Base-by-base conservation (phyloP, 495 filamentous ascomycete genomes). In the Neurospora cerealis region DNA sequence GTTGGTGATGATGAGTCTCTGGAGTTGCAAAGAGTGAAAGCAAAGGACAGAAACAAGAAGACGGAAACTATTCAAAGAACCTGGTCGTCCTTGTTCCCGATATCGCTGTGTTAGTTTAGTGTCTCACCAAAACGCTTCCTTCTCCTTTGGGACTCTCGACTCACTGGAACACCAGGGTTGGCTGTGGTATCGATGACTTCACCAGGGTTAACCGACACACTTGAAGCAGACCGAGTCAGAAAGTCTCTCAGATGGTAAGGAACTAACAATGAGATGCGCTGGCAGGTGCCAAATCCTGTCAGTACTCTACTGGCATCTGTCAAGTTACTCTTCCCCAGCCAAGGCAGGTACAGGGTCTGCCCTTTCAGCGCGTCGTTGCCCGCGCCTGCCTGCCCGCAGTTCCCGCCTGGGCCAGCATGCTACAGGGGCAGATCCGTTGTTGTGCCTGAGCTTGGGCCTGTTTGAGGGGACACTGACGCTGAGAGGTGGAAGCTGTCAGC, bases 401-500 rank as follows among this genome's bases (percentile, higher is more conserved):
- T 54, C 54, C 54, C 24, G 54, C 54, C 7, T 66, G 24, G n/a
- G n/a, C 54, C 54, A 66, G 9, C 4, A 1, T 1, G 28, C 32
- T 66, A 66, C 54, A 66, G 54, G 54, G 24, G 54, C 28, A 66
- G 4, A 2, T 66, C 54, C 54, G 54, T 28, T 66, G 54, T 66
- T 66, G 60, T 75, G 32, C 72, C 73, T 60, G 73, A 75, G 38
- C 48, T 37, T 32, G 40, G 36, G 38, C 24, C 34, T 28, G 36
- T 66, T 73, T n/a, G 46, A 32, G 70, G 38, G 40, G 34, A 32
- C 66, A 60, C n/a, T 24, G 24, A 36, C 11, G 73, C 37, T 21
- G 21, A 28, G 17, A 13, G 9, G 62, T 38, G 19, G 72, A 70
- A 74, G 73, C 73, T 76, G 54, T 60, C 34, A 48, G 60, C 73